Percentiles rank a stretch among this genome's conserved stretches.
Conservation (phyloP, 2,329 filamentous ascomycete species). For the Aquanectria penicillioides region DNA sequence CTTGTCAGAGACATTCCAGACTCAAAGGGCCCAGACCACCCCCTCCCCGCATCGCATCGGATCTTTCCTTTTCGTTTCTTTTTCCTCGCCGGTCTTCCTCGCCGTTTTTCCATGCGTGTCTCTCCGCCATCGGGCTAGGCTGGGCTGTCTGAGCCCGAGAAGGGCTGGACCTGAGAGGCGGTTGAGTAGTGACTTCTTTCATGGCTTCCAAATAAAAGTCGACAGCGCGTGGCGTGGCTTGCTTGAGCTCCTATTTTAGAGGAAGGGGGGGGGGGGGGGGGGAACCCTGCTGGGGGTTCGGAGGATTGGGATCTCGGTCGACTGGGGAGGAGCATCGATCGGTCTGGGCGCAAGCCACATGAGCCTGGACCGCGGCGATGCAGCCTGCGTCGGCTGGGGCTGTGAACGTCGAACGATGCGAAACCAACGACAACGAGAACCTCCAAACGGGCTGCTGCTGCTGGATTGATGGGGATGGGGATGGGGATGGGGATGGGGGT, state of each 20-base stretch:
- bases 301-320: constrained; percentile 22
- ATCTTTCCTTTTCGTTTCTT: neutral
- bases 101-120: constrained; percentile 9
- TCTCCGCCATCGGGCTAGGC: neutral
- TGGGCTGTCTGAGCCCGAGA: neutral
- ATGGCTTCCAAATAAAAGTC: constrained; percentile 19
- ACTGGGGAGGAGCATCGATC: constrained; percentile 25
- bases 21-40: too few species aligned
- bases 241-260: constrained; percentile 5
- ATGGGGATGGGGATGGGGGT: too few species aligned
- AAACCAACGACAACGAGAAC: constrained; percentile 13
- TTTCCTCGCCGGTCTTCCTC: neutral
- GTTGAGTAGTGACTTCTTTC: neutral
- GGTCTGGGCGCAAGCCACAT: constrained; percentile 35
- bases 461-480: too few species aligned
- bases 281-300: constrained; percentile 16
- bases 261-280: constrained; percentile 1
- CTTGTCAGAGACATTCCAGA: too few species aligned
- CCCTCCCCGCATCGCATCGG: neutral
- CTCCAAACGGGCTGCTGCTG: too few species aligned
- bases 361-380: constrained; percentile 30
- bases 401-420: constrained; percentile 31
- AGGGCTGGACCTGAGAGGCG: neutral
- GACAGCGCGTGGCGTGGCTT: constrained; percentile 26
- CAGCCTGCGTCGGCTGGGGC: constrained; percentile 11